phyloP scores from a whole-genome alignment of 164 flowering plant genomes.

The Litsea cubeba region DNA sequence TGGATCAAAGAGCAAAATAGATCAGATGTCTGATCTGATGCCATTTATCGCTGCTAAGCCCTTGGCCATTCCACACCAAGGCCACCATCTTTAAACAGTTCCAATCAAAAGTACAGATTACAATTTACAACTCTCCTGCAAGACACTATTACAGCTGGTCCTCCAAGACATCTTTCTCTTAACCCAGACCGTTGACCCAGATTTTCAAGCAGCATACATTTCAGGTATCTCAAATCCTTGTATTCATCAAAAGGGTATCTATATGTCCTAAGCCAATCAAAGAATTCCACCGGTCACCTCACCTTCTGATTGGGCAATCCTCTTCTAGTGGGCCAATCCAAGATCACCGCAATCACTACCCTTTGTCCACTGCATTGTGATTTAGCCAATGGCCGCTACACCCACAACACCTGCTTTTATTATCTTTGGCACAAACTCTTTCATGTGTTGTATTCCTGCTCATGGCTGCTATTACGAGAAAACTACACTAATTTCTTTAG shows the following conservation, averaged over 20 bases:
- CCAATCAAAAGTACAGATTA: background rate
- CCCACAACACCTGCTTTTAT: too few species aligned
- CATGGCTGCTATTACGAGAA: too few species aligned
- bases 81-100: background rate
- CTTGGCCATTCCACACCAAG: background rate
- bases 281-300: background rate
- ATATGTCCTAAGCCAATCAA: background rate
- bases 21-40: too few species aligned
- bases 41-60: too few species aligned
- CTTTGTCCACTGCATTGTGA: too few species aligned
- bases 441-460: too few species aligned
- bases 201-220: background rate
- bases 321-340: background rate
- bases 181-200: background rate
- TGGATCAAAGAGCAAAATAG: too few species aligned
- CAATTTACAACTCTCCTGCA: background rate
- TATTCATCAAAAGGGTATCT: background rate
- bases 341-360: too few species aligned
- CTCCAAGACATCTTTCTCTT: background rate
- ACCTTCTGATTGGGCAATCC: too few species aligned
- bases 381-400: too few species aligned
- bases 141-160: background rate
- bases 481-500: too few species aligned
- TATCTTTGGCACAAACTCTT: too few species aligned
- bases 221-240: background rate